Evolutionary conservation across 495 filamentous ascomycete species (phyloP).

Genomic region (Podospora tetraspora): DNA sequence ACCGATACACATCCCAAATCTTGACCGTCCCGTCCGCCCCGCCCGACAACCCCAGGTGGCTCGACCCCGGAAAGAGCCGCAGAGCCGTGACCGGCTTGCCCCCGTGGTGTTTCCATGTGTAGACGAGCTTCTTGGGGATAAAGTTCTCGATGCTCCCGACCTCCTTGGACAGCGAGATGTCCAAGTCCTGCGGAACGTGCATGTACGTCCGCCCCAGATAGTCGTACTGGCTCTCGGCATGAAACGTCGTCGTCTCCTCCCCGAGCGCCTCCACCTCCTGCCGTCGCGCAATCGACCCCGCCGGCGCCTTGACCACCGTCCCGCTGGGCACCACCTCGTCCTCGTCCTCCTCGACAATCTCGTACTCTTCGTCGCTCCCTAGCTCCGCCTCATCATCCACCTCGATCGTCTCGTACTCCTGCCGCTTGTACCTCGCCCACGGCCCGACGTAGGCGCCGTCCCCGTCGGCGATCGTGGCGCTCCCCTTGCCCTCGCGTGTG

Average conservation of each 20-base stretch:
- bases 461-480: conserved; percentile 76
- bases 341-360: conserved; percentile 57
- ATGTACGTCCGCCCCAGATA: conserved; percentile 90
- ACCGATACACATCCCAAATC: conserved; percentile 91
- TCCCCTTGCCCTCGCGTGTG: conserved; percentile 77
- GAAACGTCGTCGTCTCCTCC: conserved; percentile 80
- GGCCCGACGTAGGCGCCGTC: conserved; percentile 84
- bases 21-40: conserved; percentile 85
- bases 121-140: conserved; percentile 85
- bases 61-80: conserved; percentile 79
- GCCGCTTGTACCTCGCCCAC: conserved; percentile 76
- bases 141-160: conserved; percentile 75
- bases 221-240: conserved; percentile 76
- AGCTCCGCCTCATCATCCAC: conserved; percentile 53
- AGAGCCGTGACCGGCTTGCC: conserved; percentile 75
- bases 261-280: conserved; percentile 54
- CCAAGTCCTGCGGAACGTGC: conserved; percentile 95
- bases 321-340: conserved; percentile 54
- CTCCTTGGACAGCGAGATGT: conserved; percentile 81
- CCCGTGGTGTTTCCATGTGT: conserved; percentile 82
- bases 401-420: conserved; percentile 57
- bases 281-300: conserved; percentile 52
- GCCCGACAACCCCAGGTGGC: conserved; percentile 82
- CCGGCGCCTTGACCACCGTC: conserved; percentile 45
- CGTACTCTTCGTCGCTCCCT: conserved; percentile 75